A percentile compares a stretch with the other conserved stretches of the same genome.
phyloP scores from a whole-genome alignment of 2,329 filamentous ascomycete genomes.

The Botrytis porri region DNA sequence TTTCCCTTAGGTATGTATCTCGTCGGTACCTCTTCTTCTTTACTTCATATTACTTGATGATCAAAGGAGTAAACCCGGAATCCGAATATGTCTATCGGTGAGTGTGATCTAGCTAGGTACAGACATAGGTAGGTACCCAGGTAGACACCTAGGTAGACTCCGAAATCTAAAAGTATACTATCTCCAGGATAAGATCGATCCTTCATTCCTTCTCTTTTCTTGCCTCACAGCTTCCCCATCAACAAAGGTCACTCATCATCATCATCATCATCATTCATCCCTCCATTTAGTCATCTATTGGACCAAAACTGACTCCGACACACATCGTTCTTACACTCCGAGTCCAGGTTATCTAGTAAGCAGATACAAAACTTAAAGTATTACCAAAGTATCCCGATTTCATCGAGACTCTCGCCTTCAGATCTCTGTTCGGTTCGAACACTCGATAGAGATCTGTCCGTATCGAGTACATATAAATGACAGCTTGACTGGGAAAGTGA shows the following conservation, averaged over 20 bases:
- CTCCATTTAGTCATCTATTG: neutral
- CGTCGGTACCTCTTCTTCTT: neutral
- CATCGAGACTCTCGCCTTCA: neutral
- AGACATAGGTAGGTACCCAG: neutral
- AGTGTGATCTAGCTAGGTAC: neutral
- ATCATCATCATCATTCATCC: neutral
- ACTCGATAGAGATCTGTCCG: neutral
- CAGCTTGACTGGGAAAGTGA: neutral
- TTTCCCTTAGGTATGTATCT: neutral
- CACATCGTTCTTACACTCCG: neutral
- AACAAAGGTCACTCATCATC: neutral
- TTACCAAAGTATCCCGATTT: neutral
- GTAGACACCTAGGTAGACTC: too few species aligned
- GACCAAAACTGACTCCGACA: neutral
- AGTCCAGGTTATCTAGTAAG: neutral
- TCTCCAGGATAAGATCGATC: slow-evolving; percentile 2
- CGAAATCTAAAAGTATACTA: neutral
- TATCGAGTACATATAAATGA: neutral
- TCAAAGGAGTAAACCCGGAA: neutral
- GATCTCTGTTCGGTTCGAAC: neutral
- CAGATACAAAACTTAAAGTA: neutral
- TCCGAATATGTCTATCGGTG: neutral
- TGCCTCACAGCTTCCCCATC: neutral
- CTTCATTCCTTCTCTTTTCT: slow-evolving; percentile 3
- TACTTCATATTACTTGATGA: neutral